Conservation (phyloP, 441 rosid genomes). For the Arabidopsis hybrid region DNA sequence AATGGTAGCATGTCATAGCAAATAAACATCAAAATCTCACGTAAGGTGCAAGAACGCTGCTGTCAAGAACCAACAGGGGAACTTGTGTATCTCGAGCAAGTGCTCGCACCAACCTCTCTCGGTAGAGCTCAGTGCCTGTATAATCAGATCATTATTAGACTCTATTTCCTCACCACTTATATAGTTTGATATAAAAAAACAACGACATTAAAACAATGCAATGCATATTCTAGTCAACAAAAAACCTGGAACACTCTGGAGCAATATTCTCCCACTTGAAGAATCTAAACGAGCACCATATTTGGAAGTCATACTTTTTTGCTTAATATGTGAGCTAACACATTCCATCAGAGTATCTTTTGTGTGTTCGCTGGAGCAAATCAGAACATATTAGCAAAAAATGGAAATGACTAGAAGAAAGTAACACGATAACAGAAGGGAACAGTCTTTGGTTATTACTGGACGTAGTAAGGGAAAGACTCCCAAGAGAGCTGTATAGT, state of each 20-base stretch:
- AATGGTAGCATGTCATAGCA: slow-evolving; percentile 22
- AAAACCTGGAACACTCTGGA: slow-evolving; percentile 93
- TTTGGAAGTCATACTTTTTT: slow-evolving; percentile 53
- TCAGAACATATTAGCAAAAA: slow-evolving; percentile 20
- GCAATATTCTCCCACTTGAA: slow-evolving; percentile 91
- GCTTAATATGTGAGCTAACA: slow-evolving; percentile 82
- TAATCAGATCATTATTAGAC: slow-evolving; percentile 8
- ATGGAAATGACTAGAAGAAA: background rate
- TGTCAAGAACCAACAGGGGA: slow-evolving; percentile 88
- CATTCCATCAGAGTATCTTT: slow-evolving; percentile 87
- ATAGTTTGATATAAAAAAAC: slow-evolving; percentile 17
- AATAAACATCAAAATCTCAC: slow-evolving; percentile 62
- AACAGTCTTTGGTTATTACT: slow-evolving; percentile 58
- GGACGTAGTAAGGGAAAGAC: slow-evolving; percentile 83
- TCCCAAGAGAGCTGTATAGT: slow-evolving; percentile 88
- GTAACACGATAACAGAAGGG: slow-evolving; percentile 26
- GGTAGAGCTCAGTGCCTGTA: slow-evolving; percentile 92
- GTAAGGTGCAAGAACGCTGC: slow-evolving; percentile 89
- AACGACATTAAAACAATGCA: slow-evolving; percentile 16
- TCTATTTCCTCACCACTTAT: background rate
- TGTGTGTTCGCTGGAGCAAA: slow-evolving; percentile 62
- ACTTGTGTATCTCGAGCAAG: slow-evolving; percentile 88
- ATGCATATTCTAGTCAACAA: slow-evolving; percentile 15
- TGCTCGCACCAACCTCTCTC: slow-evolving; percentile 92
- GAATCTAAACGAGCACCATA: slow-evolving; percentile 82